phyloP scores from a whole-genome alignment of 768 basidiomycete genomes.

The Tylopilus vinaceipallidus region DNA sequence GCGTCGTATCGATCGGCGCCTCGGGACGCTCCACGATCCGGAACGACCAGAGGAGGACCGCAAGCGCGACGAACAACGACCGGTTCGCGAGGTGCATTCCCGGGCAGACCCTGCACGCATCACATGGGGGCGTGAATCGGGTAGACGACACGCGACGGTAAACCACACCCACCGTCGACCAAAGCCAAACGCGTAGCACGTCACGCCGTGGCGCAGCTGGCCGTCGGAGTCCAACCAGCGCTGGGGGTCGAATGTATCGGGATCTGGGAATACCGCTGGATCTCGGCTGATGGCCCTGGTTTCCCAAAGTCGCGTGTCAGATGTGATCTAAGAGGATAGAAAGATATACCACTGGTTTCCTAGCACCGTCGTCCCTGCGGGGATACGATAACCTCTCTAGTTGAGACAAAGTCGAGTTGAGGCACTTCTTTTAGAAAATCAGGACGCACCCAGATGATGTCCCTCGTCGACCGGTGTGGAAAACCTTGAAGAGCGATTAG shows the following conservation, averaged over 20 bases:
- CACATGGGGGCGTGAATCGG: too few relatives aligned
- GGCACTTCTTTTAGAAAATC: conserved; percentile 25
- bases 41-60: conserved; percentile 63
- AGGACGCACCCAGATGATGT: conserved; percentile 54
- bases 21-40: conserved; percentile 44
- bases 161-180: conserved; percentile 35
- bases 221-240: conserved; percentile 50
- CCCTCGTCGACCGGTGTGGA: conserved; percentile 59
- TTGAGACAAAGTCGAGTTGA: conserved; percentile 3
- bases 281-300: conserved; percentile 53
- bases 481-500: conserved; percentile 33
- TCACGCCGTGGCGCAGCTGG: conserved; percentile 44
- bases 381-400: conserved; percentile 25
- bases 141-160: too few relatives aligned
- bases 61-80: conserved; percentile 60
- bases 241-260: conserved; percentile 55
- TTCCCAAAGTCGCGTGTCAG: background rate
- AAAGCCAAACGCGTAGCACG: conserved; percentile 52
- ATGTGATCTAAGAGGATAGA: too few relatives aligned
- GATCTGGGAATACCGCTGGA: conserved; percentile 52
- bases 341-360: conserved; percentile 22
- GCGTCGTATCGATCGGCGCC: conserved; percentile 51
- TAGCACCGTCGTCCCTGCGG: conserved; percentile 20
- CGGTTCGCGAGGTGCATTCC: conserved; percentile 51
- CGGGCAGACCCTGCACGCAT: conserved; percentile 51